Conservation (phyloP, 352 stramenopile species). For the Phytophthora europaea region DNA sequence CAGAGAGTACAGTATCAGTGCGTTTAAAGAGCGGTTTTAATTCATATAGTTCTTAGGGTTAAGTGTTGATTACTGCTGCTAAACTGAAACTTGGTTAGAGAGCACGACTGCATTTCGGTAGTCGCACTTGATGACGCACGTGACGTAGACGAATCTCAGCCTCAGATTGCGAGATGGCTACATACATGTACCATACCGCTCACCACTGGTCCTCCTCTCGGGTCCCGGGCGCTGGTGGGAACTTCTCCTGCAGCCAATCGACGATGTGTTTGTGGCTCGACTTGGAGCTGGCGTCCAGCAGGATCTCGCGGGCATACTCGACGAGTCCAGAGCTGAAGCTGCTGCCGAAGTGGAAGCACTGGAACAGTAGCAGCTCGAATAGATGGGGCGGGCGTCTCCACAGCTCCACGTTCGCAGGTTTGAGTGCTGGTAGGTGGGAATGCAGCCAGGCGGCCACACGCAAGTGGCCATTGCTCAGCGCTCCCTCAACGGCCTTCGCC, state of each 20-base stretch:
- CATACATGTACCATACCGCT: background rate
- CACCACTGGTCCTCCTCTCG: slow-evolving; percentile 11
- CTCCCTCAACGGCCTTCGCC: slow-evolving; percentile 21
- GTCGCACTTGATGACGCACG: slow-evolving; percentile 4
- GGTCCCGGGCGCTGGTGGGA: background rate
- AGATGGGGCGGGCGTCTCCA: slow-evolving; percentile 1
- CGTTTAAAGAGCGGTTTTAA: slow-evolving; percentile 1
- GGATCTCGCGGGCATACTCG: slow-evolving; percentile 1
- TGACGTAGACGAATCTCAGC: background rate
- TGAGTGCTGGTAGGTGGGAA: background rate
- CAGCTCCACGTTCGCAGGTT: slow-evolving; percentile 6
- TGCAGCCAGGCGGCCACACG: slow-evolving; percentile 13
- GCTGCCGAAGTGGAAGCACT: slow-evolving; percentile 19
- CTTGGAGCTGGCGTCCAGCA: slow-evolving; percentile 23
- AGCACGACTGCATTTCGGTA: slow-evolving; percentile 9
- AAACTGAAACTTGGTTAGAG: background rate
- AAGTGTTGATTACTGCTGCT: background rate
- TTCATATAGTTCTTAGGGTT: no score
- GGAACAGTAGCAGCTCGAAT: slow-evolving; percentile 25
- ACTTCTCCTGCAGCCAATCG: slow-evolving; percentile 15
- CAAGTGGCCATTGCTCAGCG: slow-evolving; percentile 22
- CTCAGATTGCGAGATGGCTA: slow-evolving; percentile 4
- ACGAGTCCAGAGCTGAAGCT: slow-evolving; percentile 1
- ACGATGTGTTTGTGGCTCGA: slow-evolving; percentile 22
- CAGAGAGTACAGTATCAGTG: background rate